These are phyloP conservation scores for Aspergillus sp. DNA, from an alignment of 2,329 filamentous ascomycete genomes.

Conservation along the genomic window DNA sequence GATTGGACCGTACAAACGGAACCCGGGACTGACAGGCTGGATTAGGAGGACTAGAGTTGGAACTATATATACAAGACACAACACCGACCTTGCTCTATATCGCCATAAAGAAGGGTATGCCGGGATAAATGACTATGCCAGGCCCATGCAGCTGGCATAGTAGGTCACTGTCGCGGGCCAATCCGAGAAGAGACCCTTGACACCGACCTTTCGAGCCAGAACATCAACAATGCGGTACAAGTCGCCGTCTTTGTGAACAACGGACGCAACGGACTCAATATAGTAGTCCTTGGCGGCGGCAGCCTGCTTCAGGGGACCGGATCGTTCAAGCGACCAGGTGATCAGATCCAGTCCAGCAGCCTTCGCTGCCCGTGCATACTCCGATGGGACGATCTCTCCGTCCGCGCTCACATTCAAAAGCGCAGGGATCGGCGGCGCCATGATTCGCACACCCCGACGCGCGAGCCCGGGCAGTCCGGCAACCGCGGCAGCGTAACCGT, in stretches of 20 bases:
- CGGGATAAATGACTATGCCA: constrained; percentile 3
- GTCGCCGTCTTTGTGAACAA: constrained; percentile 15
- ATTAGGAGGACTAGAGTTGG: no score
- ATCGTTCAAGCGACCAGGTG: constrained; percentile 19
- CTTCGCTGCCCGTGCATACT: constrained; percentile 15
- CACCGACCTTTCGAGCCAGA: constrained; percentile 17
- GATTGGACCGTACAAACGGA: no score
- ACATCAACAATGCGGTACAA: constrained; percentile 21
- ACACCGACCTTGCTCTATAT: no score
- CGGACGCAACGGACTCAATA: constrained; percentile 10
- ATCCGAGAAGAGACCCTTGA: constrained; percentile 18
- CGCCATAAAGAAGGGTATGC: no score
- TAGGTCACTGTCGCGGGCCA: constrained; percentile 20
- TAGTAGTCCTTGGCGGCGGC: constrained; percentile 14
- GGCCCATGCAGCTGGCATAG: constrained; percentile 17
- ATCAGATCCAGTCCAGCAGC: constrained; percentile 15
- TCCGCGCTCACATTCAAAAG: constrained; percentile 15
- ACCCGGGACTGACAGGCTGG: no score
- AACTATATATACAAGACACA: no score
- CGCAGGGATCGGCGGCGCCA: constrained; percentile 17
- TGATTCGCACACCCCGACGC: constrained; percentile 13
- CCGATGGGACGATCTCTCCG: constrained; percentile 17
- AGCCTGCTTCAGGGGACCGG: constrained; percentile 15
- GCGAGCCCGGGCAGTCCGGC: constrained; percentile 10
- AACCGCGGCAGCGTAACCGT: constrained; percentile 13